A percentile compares a stretch with the other conserved stretches of the same genome.
These are phyloP conservation scores for Mycena polygramma DNA, from an alignment of 768 basidiomycete species.

Conservation along the genomic window DNA sequence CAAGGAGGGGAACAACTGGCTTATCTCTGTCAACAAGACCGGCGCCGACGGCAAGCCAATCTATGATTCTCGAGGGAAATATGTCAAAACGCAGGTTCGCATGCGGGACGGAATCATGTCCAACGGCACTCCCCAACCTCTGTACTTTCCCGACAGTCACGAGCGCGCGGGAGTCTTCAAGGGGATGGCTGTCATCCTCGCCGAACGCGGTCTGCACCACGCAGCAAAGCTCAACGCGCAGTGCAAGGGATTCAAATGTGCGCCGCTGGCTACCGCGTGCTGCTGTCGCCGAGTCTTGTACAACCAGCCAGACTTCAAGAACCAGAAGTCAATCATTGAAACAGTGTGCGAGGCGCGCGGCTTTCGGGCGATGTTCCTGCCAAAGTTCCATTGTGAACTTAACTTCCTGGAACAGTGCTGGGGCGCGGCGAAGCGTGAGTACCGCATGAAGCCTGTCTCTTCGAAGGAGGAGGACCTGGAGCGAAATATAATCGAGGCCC, in stretches of 20 bases:
- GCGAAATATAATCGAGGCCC: constrained; percentile 30
- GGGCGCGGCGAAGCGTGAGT: constrained; percentile 43
- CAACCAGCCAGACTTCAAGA: constrained; percentile 45
- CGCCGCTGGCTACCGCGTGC: constrained; percentile 38
- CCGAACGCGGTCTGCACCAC: constrained; percentile 40
- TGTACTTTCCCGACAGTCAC: constrained; percentile 50
- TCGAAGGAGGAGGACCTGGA: constrained; percentile 38
- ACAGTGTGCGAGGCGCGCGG: constrained; percentile 35
- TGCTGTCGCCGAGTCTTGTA: constrained; percentile 45
- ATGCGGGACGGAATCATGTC: constrained; percentile 23
- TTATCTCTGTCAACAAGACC: constrained; percentile 36
- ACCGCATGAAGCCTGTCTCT: constrained; percentile 35
- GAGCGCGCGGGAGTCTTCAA: constrained; percentile 41
- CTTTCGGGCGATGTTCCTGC: constrained; percentile 40
- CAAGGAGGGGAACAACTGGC: constrained; percentile 35
- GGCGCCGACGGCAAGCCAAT: constrained; percentile 41
- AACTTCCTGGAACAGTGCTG: constrained; percentile 43
- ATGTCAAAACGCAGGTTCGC: constrained; percentile 34
- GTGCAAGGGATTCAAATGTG: constrained; percentile 48
- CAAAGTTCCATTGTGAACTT: constrained; percentile 25
- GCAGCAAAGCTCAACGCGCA: constrained; percentile 39
- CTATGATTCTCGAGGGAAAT: constrained; percentile 41
- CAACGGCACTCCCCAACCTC: constrained; percentile 44
- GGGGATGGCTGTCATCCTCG: constrained; percentile 37
- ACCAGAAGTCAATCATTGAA: constrained; percentile 43